These are phyloP conservation scores for Tetraselmis chui DNA, from an alignment of 139 green algal species.

Conservation along the genomic window DNA sequence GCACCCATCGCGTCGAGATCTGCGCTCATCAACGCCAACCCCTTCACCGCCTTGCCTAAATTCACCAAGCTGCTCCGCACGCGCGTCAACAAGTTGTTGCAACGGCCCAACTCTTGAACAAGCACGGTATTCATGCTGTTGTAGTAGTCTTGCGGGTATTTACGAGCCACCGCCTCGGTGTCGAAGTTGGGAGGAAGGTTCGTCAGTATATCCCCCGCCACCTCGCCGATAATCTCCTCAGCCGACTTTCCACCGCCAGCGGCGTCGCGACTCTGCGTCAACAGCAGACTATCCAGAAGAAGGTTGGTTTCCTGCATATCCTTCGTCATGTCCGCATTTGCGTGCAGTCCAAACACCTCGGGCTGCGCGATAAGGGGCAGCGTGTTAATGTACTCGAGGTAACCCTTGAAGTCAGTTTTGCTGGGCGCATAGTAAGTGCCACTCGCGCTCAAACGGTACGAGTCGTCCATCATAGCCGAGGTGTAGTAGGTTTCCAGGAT, in stretches of 20 bases:
- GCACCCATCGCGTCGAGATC: conserved; percentile 59
- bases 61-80: conserved; percentile 51
- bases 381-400: conserved; percentile 61
- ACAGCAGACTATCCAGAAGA: conserved; percentile 29
- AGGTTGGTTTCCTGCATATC: conserved; percentile 42
- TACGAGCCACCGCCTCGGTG: conserved; percentile 44
- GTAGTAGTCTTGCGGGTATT: conserved; percentile 69
- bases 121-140: conserved; percentile 75
- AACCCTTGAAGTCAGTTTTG: conserved; percentile 45
- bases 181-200: conserved; percentile 34
- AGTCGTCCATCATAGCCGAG: conserved; percentile 25
- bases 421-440: conserved; percentile 47
- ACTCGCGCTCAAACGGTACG: conserved; percentile 36
- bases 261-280: conserved; percentile 31
- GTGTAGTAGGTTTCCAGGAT: conserved; percentile 63
- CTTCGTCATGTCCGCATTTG: conserved; percentile 72
- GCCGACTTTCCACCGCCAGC: conserved; percentile 13
- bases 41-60: conserved; percentile 68
- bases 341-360: conserved; percentile 69
- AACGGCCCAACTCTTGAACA: conserved; percentile 62
- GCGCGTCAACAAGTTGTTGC: conserved; percentile 60
- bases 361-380: conserved; percentile 51
- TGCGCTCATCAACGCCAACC: conserved; percentile 67
- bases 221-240: conserved; percentile 27
- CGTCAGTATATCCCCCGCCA: conserved; percentile 29